A percentile compares a stretch with the other conserved stretches of the same genome.
Conservation (phyloP, 2,329 filamentous ascomycete genomes). For the Aspergillus sp. region DNA sequence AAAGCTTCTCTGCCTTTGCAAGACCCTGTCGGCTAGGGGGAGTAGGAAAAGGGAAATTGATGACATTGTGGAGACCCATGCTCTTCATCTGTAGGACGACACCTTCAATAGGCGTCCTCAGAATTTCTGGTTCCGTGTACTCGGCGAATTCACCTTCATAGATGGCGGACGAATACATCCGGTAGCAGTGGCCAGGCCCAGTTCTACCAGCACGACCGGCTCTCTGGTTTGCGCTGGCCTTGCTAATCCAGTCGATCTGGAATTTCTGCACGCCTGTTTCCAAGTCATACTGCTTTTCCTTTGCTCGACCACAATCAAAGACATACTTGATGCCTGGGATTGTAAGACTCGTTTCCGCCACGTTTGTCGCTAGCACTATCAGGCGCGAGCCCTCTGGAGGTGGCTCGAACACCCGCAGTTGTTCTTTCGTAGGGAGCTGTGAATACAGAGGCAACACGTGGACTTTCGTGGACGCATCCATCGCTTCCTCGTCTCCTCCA, state of each 20-base stretch:
- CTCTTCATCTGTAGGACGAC: conserved; percentile 92
- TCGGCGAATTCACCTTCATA: conserved; percentile 85
- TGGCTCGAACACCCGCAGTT: conserved; percentile 85
- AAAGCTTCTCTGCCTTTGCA: conserved; percentile 80
- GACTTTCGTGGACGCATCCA: conserved; percentile 68
- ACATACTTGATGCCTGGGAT: conserved; percentile 96
- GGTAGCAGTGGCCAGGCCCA: conserved; percentile 92
- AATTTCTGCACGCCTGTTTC: conserved; percentile 92
- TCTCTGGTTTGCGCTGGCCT: conserved; percentile 90
- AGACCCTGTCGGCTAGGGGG: conserved; percentile 78
- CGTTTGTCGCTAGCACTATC: conserved; percentile 91
- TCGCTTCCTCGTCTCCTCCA: conserved; percentile 56
- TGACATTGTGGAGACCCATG: conserved; percentile 87
- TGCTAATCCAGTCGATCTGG: conserved; percentile 95
- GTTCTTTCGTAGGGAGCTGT: conserved; percentile 84
- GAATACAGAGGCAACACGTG: conserved; percentile 95
- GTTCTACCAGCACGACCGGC: conserved; percentile 94
- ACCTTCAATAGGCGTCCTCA: conserved; percentile 89
- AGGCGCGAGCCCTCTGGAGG: conserved; percentile 81
- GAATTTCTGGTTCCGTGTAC: conserved; percentile 85
- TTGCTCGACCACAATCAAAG: conserved; percentile 90
- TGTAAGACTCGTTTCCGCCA: conserved; percentile 95
- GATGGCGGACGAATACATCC: conserved; percentile 90
- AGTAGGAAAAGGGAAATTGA: conserved; percentile 96
- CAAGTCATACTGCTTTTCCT: conserved; percentile 89